Evolutionary conservation across 2,329 filamentous ascomycete genomes (phyloP).

Genomic region (Aspergillus novoparasiticus): DNA sequence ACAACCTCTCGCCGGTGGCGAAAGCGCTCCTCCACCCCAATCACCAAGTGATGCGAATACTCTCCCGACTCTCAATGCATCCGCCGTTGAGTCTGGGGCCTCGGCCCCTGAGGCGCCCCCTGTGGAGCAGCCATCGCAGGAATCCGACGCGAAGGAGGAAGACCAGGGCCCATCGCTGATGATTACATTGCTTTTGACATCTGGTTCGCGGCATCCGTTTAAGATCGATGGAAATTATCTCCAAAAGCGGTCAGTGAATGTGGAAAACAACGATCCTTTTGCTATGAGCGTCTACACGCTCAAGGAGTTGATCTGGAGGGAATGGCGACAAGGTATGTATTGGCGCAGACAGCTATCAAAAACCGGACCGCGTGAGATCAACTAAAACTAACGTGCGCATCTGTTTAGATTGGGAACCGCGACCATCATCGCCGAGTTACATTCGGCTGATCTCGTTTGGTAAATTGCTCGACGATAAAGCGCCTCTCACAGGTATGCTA

Average conservation of each 20-base stretch:
- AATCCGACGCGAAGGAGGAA: slow-evolving; percentile 37
- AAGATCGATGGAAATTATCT: slow-evolving; percentile 87
- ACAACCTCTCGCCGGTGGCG: slow-evolving; percentile 26
- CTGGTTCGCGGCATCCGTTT: slow-evolving; percentile 83
- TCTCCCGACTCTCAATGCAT: slow-evolving; percentile 14
- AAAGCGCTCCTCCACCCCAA: slow-evolving; percentile 22
- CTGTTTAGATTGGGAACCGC: slow-evolving; percentile 74
- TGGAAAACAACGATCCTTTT: slow-evolving; percentile 79
- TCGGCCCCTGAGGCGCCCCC: slow-evolving; percentile 22
- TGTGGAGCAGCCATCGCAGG: slow-evolving; percentile 25
- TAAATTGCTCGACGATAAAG: slow-evolving; percentile 86
- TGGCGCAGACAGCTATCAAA: not conserved
- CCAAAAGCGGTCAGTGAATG: slow-evolving; percentile 73
- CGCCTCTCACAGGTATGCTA: slow-evolving; percentile 74
- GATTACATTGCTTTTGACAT: slow-evolving; percentile 82
- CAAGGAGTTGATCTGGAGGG: slow-evolving; percentile 89
- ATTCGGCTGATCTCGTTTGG: slow-evolving; percentile 93
- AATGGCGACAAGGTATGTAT: slow-evolving; percentile 74
- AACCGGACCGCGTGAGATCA: not conserved
- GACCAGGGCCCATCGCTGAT: slow-evolving; percentile 39
- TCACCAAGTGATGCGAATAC: slow-evolving; percentile 17
- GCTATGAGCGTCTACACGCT: slow-evolving; percentile 91
- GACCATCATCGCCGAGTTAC: slow-evolving; percentile 81
- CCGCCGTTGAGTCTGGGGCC: slow-evolving; percentile 27
- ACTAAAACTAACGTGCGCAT: slow-evolving; percentile 10